Percentiles rank a stretch among this genome's conserved stretches.
These are phyloP conservation scores for Malus hybrid DNA, from an alignment of 331 rosid genomes.

Conservation along the genomic window DNA sequence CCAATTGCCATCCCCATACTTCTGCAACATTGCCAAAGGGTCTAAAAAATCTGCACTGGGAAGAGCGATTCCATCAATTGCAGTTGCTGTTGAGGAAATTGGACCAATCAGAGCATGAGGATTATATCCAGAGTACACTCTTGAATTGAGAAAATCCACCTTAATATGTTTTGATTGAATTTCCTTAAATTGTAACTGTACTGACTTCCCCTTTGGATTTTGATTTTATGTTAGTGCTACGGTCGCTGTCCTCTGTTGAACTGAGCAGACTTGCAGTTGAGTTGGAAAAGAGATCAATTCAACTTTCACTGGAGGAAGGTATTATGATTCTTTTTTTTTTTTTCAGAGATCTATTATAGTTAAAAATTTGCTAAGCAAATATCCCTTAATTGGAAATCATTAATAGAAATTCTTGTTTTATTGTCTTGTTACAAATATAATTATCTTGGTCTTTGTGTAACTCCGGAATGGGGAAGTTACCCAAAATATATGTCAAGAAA, in stretches of 20 bases:
- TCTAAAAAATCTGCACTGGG: conserved; percentile 54
- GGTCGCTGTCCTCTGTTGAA: conserved; percentile 64
- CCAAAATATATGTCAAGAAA: background rate
- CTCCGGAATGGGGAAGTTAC: background rate
- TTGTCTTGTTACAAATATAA: background rate
- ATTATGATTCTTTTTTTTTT: conserved; percentile 7
- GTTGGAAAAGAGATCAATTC: conserved; percentile 91
- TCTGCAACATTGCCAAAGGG: conserved; percentile 34
- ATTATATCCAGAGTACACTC: conserved; percentile 62
- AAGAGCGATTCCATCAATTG: conserved; percentile 60
- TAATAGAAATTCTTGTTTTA: background rate
- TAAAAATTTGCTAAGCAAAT: background rate
- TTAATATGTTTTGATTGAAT: conserved; percentile 14
- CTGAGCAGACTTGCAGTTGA: conserved; percentile 90
- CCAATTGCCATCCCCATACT: conserved; percentile 29
- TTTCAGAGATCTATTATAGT: background rate
- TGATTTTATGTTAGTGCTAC: conserved; percentile 54
- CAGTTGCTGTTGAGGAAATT: conserved; percentile 57
- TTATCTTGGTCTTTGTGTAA: background rate
- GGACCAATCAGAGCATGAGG: conserved; percentile 69
- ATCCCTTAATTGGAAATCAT: too few relatives aligned
- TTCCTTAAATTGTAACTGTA: conserved; percentile 13
- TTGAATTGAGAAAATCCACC: conserved; percentile 7
- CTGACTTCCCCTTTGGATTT: conserved; percentile 15
- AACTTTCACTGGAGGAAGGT: conserved; percentile 98